Evolutionary conservation across 371 early-diverging fungal species (phyloP), one percentile per base, ranked within the genome.

Genomic region (Phascolomyces articulosus): DNA sequence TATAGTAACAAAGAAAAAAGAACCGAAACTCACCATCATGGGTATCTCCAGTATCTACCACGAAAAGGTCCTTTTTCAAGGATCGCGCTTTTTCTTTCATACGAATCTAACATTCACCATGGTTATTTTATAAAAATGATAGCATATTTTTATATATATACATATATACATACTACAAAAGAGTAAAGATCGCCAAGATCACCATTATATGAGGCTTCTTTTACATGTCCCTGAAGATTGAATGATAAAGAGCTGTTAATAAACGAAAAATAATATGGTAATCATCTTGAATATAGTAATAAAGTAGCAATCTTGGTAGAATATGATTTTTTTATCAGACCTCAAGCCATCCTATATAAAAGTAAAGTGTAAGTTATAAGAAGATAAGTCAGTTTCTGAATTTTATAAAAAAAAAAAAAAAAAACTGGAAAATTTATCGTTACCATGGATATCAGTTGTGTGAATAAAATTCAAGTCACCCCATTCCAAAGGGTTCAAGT

Each of bases 161-260:
- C 9, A 9, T 31, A 6, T 6, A 34, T 9, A 40, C 67, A 40
- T 70, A 70, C 75, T 11, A 73, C 53, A 67, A 85, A 85, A 2
- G 85, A 85, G 49, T 82, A 79, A 67, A 85, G 79, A 56, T 85
- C 85, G 23, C 85, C 85, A 54, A 85, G 70, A 59, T 85, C 85
- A 4, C 78, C 85, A 41, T 77, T 82, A 63, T 78, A 82, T 0
- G 74, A 63, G 2, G 62, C 71, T 58, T 82, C 77, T 31, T 77
- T 59, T 49, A 72, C 34, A 58, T 85, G 85, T 23, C 75, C 73
- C 72, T 72, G 26, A 18, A n/a, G n/a, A n/a, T n/a, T 13, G 23
- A 20, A 44, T 13, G 44, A 16, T 1, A 15, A 20, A 49, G 15
- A 2, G 16, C 6, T 2, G 34, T 34, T 34, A 34, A 11, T 34